Percentiles rank a stretch among this genome's conserved stretches.
Conservation (phyloP, 331 rosid genomes). For the Rhamnella rubrinervis region DNA sequence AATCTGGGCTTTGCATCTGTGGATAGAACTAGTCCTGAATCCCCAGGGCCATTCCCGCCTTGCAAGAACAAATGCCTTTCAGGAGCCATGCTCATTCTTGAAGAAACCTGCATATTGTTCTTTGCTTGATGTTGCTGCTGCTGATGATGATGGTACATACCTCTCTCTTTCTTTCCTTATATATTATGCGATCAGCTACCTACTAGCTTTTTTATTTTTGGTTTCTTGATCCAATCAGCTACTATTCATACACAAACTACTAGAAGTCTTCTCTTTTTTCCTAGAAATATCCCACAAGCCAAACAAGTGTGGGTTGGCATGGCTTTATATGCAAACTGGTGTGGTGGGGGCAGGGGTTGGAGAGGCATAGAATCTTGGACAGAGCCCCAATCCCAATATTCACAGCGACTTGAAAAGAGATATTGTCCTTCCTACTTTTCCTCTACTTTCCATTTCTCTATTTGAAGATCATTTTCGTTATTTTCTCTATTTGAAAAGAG, state of each 20-base stretch:
- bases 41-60: slow-evolving; percentile 57
- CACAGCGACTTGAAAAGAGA: slow-evolving; percentile 59
- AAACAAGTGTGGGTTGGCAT: slow-evolving; percentile 32
- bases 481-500: neutral
- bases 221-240: slow-evolving; percentile 27
- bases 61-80: slow-evolving; percentile 82
- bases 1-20: slow-evolving; percentile 95
- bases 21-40: slow-evolving; percentile 92
- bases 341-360: slow-evolving; percentile 11
- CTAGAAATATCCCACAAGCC: slow-evolving; percentile 30
- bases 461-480: slow-evolving; percentile 9
- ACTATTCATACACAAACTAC: neutral
- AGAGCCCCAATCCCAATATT: slow-evolving; percentile 41
- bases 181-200: neutral
- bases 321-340: slow-evolving; percentile 42
- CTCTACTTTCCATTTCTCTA: slow-evolving; percentile 37
- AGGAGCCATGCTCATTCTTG: slow-evolving; percentile 56
- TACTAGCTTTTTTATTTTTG: neutral
- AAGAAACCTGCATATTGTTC: slow-evolving; percentile 56
- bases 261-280: neutral
- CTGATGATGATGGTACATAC: slow-evolving; percentile 70
- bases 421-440: slow-evolving; percentile 57
- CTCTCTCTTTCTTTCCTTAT: neutral
- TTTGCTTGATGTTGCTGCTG: slow-evolving; percentile 56
- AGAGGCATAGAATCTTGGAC: slow-evolving; percentile 48